A percentile compares a stretch with the other conserved stretches of the same genome.
Evolutionary conservation across 1,284 basidiomycete genomes (phyloP).

Genomic region (Naganishia sp.): DNA sequence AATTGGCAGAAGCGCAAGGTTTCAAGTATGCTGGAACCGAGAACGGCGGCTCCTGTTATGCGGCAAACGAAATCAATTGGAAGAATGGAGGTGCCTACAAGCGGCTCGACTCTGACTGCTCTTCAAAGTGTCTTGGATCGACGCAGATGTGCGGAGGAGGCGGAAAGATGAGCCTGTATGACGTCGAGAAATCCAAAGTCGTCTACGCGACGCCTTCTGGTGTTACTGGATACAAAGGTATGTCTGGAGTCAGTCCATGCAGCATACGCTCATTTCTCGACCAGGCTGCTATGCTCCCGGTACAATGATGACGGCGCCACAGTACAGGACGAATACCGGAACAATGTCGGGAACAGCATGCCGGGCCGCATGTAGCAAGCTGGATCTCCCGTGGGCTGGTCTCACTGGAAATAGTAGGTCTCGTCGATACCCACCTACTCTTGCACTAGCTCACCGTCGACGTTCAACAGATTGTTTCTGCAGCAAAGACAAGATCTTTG

Average conservation of each 20-base stretch:
- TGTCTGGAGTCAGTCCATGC: not conserved
- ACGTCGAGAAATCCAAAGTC: not conserved
- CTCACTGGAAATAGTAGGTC: slow-evolving; percentile 39
- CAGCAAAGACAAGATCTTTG: slow-evolving; percentile 37
- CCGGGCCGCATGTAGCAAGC: slow-evolving; percentile 35
- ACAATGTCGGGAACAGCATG: slow-evolving; percentile 36
- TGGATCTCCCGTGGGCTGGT: slow-evolving; percentile 40
- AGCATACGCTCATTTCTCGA: not conserved
- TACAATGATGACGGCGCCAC: slow-evolving; percentile 9
- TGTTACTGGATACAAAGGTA: slow-evolving; percentile 11
- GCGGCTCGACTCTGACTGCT: slow-evolving; percentile 19
- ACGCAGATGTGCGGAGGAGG: slow-evolving; percentile 22
- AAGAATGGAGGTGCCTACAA: slow-evolving; percentile 20
- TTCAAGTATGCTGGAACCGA: slow-evolving; percentile 25
- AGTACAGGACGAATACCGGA: slow-evolving; percentile 5
- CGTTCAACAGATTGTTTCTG: slow-evolving; percentile 36
- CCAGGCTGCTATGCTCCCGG: slow-evolving; percentile 25
- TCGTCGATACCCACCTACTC: slow-evolving; percentile 29
- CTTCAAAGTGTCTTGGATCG: slow-evolving; percentile 15
- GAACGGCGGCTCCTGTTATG: slow-evolving; percentile 20
- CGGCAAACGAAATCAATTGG: slow-evolving; percentile 25
- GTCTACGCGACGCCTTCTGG: slow-evolving; percentile 8
- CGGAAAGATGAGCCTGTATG: slow-evolving; percentile 16
- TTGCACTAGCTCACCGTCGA: not conserved
- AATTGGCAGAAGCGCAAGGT: slow-evolving; percentile 20